Percentiles rank a stretch among this genome's conserved stretches.
Conservation (phyloP, 257 asterid species). For the Rhazya stricta region DNA sequence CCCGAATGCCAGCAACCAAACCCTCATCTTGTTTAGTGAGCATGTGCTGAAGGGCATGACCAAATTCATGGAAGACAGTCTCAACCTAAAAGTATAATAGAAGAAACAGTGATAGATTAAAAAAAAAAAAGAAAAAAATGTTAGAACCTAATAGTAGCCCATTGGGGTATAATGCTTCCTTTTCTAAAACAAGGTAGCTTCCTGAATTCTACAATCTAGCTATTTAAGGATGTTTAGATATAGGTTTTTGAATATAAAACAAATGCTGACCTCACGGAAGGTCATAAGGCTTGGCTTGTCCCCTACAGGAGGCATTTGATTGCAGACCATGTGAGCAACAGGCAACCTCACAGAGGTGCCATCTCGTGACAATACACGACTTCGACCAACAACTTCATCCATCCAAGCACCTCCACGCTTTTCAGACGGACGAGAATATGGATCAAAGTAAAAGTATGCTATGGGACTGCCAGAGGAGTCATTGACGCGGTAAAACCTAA, state of each 20-base stretch:
- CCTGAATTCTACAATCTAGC: neutral
- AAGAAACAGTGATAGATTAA: slow-evolving; percentile 10
- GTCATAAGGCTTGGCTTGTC: slow-evolving; percentile 99
- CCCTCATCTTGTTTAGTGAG: slow-evolving; percentile 96
- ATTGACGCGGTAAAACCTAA: slow-evolving; percentile 73
- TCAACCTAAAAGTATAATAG: slow-evolving; percentile 58
- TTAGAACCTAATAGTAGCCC: neutral
- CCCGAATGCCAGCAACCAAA: slow-evolving; percentile 93
- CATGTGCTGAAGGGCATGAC: slow-evolving; percentile 99
- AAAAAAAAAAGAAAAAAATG: too few relatives aligned
- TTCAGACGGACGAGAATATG: slow-evolving; percentile 97
- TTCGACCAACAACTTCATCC: slow-evolving; percentile 91
- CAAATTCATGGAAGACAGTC: slow-evolving; percentile 97
- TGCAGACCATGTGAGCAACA: slow-evolving; percentile 97
- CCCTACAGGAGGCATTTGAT: slow-evolving; percentile 99
- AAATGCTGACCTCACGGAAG: slow-evolving; percentile 72
- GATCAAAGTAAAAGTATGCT: slow-evolving; percentile 92
- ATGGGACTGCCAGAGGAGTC: slow-evolving; percentile 75
- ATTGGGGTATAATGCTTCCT: neutral
- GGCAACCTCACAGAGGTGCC: slow-evolving; percentile 85
- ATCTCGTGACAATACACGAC: slow-evolving; percentile 74
- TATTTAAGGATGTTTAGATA: neutral
- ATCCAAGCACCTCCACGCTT: slow-evolving; percentile 99
- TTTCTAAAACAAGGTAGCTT: neutral
- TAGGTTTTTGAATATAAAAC: neutral